Evolutionary conservation across 2,329 filamentous ascomycete species (phyloP).

Genomic region (Fusarium duplospermum): DNA sequence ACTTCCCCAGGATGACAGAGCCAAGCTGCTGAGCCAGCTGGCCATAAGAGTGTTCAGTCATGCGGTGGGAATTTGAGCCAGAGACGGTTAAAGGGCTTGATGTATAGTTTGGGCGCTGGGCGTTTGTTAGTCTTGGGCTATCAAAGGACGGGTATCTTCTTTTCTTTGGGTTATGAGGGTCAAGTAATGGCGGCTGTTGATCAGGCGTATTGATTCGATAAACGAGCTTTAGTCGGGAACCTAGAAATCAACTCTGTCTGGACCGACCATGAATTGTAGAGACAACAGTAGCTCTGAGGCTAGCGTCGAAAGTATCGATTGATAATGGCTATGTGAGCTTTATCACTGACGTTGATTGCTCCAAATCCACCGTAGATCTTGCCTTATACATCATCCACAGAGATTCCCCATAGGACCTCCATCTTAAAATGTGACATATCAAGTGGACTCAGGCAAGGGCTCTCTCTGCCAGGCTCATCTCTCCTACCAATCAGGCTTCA

Average conservation of each 20-base stretch:
- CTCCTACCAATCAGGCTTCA: neutral
- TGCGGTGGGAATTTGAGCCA: slow-evolving; percentile 68
- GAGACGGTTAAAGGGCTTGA: neutral
- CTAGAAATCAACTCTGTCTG: neutral
- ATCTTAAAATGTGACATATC: neutral
- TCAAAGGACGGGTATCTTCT: neutral
- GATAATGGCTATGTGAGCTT: too few relatives aligned
- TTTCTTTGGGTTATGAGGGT: neutral
- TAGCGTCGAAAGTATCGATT: neutral
- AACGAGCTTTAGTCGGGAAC: neutral
- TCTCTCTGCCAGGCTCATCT: neutral
- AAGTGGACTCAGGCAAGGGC: neutral
- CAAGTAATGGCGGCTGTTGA: neutral
- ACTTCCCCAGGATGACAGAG: slow-evolving; percentile 83
- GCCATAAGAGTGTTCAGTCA: slow-evolving; percentile 89
- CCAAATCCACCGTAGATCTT: neutral
- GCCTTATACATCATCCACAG: neutral
- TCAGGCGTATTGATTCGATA: neutral
- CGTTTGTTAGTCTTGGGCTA: slow-evolving; percentile 18
- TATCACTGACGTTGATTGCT: neutral
- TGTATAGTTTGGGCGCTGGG: slow-evolving; percentile 26
- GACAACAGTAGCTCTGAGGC: neutral
- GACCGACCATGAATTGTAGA: neutral
- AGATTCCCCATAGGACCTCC: neutral
- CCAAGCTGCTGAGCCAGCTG: slow-evolving; percentile 83